Conservation (phyloP, 1,284 basidiomycete genomes). For the Farysia itapuensis region DNA sequence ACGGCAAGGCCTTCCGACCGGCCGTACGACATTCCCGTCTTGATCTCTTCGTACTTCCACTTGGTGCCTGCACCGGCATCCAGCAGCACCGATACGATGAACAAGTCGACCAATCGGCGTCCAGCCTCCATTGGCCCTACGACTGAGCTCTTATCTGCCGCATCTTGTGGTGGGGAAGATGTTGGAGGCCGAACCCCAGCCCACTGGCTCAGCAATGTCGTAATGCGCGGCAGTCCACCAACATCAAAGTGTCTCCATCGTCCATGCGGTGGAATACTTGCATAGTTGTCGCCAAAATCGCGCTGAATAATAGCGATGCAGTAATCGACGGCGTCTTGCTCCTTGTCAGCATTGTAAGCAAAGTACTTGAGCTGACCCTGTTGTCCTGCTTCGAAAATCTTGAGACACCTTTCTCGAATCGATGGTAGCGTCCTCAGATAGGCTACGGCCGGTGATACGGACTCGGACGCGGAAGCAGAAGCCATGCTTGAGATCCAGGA, state of each 20-base stretch:
- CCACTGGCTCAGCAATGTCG: conserved; percentile 31
- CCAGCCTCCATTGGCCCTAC: conserved; percentile 35
- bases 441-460: conserved; percentile 10
- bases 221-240: conserved; percentile 33
- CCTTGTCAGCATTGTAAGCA: conserved; percentile 76
- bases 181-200: conserved; percentile 2
- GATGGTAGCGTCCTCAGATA: conserved; percentile 81
- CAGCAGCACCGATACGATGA: conserved; percentile 86
- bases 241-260: conserved; percentile 78
- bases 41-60: conserved; percentile 76
- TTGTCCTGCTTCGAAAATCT: conserved; percentile 74
- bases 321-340: conserved; percentile 74
- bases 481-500: conserved; percentile 1
- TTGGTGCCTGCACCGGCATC: conserved; percentile 86
- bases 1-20: conserved; percentile 90
- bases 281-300: conserved; percentile 76
- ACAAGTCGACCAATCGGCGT: conserved; percentile 77
- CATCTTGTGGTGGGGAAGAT: background rate
- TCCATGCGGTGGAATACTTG: conserved; percentile 82
- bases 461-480: background rate
- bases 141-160: background rate
- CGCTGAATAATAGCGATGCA: conserved; percentile 82
- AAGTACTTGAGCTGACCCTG: conserved; percentile 78
- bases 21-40: conserved; percentile 67
- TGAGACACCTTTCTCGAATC: conserved; percentile 78